Conservation (phyloP, 164 flowering plant genomes). For the Chloranthus sessilifolius region DNA sequence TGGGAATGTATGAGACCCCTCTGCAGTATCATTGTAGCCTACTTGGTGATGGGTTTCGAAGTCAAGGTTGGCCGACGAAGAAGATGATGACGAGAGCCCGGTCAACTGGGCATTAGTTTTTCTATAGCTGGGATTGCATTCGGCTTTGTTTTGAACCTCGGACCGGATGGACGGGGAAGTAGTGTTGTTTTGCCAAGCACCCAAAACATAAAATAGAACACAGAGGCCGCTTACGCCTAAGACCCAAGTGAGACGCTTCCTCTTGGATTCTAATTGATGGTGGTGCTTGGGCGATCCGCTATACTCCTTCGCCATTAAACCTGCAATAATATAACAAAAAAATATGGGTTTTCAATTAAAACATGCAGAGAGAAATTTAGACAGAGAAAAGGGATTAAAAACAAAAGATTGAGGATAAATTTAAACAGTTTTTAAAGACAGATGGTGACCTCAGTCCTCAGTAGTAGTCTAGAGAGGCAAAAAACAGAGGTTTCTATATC, state of each 20-base stretch:
- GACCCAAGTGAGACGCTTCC: constrained; percentile 64
- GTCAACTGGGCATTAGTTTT: no score
- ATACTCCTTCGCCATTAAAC: constrained; percentile 69
- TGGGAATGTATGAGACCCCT: constrained; percentile 18
- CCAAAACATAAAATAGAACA: constrained; percentile 68
- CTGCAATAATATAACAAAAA: no score
- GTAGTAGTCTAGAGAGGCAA: no score
- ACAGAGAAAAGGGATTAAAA: no score
- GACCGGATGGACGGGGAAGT: constrained; percentile 27
- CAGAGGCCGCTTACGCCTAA: constrained; percentile 76
- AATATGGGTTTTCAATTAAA: no score
- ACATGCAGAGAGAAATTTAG: no score
- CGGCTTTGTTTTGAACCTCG: constrained; percentile 27
- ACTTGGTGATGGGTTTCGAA: constrained; percentile 65
- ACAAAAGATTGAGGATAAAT: no score
- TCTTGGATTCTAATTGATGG: constrained; percentile 53
- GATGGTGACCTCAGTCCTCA: background rate
- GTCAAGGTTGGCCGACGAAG: constrained; percentile 32
- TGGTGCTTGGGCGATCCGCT: constrained; percentile 77
- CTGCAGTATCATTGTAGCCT: constrained; percentile 27
- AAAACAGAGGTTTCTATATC: no score
- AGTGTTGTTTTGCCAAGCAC: constrained; percentile 65
- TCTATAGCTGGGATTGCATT: constrained; percentile 23
- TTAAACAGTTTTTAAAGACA: background rate
- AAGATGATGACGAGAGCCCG: constrained; percentile 20